Base-by-base conservation (phyloP, 2,329 filamentous ascomycete species). In the Colletotrichum sp. region DNA sequence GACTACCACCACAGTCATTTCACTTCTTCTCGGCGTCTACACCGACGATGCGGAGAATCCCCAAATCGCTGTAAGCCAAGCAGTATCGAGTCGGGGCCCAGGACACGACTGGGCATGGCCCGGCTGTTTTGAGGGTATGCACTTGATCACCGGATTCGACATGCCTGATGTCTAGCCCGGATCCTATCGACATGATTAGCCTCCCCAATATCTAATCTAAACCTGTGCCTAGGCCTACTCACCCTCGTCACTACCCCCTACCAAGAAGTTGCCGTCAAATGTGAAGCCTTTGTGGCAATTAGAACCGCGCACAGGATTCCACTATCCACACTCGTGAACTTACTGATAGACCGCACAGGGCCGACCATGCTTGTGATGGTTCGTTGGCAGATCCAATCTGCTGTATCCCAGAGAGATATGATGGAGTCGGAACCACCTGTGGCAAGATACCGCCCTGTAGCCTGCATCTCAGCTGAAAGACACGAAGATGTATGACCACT, bases 71-170 rank as follows among this genome's bases (percentile, higher is more conserved):
- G 82, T 95, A 96, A 3, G 94, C 95, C 75, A 96, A 85, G 79
- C 91, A 92, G 82, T 96, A 96, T 72, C 92, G 89, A 57, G 90
- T 93, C 4, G 95, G 95, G 78, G 95, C 94, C 94, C 94, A 96
- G 4, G 93, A 90, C 9, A 96, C 93, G 13, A 94, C 89, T 2
- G 92, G 91, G 71, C 91, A 92, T 15, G 93, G 86, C 27, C 91
- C 90, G 1, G 88, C 87, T 12, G 94, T 93, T 83, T 95, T 95
- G 78, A 95, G 89, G 3, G 90, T 94, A 82, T 95, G 90, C 16
- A 96, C 90, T 78, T 92, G 89, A 61, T 96, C 94, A 27, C 94
- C 94, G 5, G 92, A 93, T 83, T 96, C 94, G 2, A 92, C 91
- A 81, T 95, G 94, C 25, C 91, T 92, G 57, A 96, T 90, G 65